phyloP scores from a whole-genome alignment of 2,329 filamentous ascomycete genomes.

The Triangularia verruculosa region DNA sequence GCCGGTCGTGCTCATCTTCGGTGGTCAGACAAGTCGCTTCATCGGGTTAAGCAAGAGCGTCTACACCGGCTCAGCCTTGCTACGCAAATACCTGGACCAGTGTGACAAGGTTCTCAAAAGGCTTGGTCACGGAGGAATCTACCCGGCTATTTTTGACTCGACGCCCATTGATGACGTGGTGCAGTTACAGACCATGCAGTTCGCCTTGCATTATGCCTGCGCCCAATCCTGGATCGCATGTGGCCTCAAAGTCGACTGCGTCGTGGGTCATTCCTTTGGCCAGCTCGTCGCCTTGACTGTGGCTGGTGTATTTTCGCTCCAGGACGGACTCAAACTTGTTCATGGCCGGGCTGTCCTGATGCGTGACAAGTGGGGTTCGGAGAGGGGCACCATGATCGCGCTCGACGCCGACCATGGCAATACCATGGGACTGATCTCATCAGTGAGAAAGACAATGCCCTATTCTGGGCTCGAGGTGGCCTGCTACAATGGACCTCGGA shows the following conservation, averaged over 20 bases:
- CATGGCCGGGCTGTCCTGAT: conserved; percentile 33
- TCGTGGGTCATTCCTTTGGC: conserved; percentile 43
- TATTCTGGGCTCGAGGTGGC: neutral
- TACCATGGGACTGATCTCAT: neutral
- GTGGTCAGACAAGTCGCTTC: neutral
- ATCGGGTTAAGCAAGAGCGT: neutral
- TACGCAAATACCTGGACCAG: neutral
- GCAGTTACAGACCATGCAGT: conserved; percentile 38
- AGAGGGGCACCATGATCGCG: too few species aligned
- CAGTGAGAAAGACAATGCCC: neutral
- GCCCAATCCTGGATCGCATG: conserved; percentile 37
- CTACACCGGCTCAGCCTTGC: neutral
- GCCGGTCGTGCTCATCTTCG: neutral
- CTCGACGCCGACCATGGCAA: neutral
- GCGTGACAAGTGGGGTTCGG: neutral
- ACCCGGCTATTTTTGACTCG: neutral
- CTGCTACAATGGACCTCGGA: too few species aligned
- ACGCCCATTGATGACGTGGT: conserved; percentile 27
- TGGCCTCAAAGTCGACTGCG: conserved; percentile 30
- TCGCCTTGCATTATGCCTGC: conserved; percentile 40
- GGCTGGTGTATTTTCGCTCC: conserved; percentile 31
- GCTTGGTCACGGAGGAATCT: neutral
- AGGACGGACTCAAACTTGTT: conserved; percentile 34
- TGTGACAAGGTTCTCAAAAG: neutral
- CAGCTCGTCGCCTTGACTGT: conserved; percentile 41